Evolutionary conservation across 2,329 filamentous ascomycete genomes (phyloP).

Genomic region (Fusarium verrucosum): DNA sequence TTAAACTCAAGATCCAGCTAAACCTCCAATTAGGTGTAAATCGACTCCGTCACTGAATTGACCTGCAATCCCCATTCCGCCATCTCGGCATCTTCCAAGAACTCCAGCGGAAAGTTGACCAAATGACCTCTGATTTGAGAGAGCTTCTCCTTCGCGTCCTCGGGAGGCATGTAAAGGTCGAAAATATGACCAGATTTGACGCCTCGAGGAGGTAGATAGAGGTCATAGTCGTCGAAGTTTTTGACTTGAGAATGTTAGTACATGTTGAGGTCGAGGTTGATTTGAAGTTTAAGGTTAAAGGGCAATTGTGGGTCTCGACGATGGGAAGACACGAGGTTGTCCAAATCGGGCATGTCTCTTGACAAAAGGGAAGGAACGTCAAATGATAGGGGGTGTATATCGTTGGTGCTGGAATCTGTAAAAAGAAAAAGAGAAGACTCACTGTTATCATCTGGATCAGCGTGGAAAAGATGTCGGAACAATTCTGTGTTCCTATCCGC

Average conservation of each 20-base stretch:
- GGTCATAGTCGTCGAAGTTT: slow-evolving; percentile 89
- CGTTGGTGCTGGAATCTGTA: no score
- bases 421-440: slow-evolving; percentile 42
- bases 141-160: slow-evolving; percentile 78
- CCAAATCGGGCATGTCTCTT: not conserved
- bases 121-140: slow-evolving; percentile 86
- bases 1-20: no score
- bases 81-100: slow-evolving; percentile 85
- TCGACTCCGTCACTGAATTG: slow-evolving; percentile 86
- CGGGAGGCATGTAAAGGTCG: slow-evolving; percentile 76
- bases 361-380: not conserved
- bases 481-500: slow-evolving; percentile 77
- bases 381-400: not conserved
- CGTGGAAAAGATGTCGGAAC: slow-evolving; percentile 84
- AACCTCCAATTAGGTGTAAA: slow-evolving; percentile 73
- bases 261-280: not conserved
- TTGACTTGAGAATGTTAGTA: slow-evolving; percentile 63
- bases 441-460: slow-evolving; percentile 88
- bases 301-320: not conserved
- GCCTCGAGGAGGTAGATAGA: slow-evolving; percentile 74
- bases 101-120: slow-evolving; percentile 95
- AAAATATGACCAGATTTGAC: slow-evolving; percentile 88
- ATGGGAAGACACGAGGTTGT: not conserved
- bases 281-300: not conserved
- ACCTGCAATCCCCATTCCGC: slow-evolving; percentile 88